Conservation (phyloP, 768 basidiomycete species). For the Xerocomus potaroensis region DNA sequence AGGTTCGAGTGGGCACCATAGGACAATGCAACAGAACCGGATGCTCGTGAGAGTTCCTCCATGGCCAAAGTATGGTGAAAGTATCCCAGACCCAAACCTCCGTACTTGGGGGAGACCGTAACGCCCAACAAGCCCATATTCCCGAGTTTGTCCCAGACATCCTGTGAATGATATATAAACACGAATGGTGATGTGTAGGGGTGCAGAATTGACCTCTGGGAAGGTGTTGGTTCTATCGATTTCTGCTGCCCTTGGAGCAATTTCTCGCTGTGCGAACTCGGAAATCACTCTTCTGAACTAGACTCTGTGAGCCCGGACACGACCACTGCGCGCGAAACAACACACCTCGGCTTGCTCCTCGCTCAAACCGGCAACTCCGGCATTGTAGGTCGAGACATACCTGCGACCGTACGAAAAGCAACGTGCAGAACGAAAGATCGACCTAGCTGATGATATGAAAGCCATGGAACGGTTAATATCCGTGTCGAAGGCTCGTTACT, state of each 20-base stretch:
- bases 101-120: conserved; percentile 75
- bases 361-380: conserved; percentile 69
- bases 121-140: conserved; percentile 90
- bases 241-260: conserved; percentile 81
- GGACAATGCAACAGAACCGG: conserved; percentile 88
- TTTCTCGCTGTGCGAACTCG: conserved; percentile 77
- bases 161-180: conserved; percentile 39
- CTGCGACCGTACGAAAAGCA: conserved; percentile 3
- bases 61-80: conserved; percentile 87
- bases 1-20: conserved; percentile 92
- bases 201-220: conserved; percentile 50
- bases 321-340: conserved; percentile 1
- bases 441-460: conserved; percentile 13
- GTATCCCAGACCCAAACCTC: conserved; percentile 82
- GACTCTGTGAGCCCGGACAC: background rate
- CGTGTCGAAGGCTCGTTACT: background rate
- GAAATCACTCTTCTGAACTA: conserved; percentile 80
- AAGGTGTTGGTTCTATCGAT: conserved; percentile 84
- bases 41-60: conserved; percentile 89
- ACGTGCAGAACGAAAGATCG: conserved; percentile 3
- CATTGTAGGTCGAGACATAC: conserved; percentile 57
- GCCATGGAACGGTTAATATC: conserved; percentile 10
- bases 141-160: conserved; percentile 86
- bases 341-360: conserved; percentile 77
- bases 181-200: background rate